These are phyloP conservation scores for Plasmodium gaboni DNA, from an alignment of 169 alveolate species.

Conservation along the genomic window DNA sequence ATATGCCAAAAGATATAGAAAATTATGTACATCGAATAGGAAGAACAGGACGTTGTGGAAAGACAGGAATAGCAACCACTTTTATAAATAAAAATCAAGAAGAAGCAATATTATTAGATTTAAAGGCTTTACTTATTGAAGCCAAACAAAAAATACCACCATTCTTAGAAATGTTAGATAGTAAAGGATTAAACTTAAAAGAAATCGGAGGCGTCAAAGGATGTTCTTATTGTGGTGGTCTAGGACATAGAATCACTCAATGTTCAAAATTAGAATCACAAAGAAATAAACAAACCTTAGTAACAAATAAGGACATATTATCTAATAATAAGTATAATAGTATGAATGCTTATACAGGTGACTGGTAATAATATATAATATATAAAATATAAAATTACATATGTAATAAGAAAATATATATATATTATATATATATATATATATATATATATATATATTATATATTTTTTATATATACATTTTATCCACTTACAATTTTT, in stretches of 20 bases:
- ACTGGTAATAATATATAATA: constrained; percentile 34
- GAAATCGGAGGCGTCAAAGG: constrained; percentile 94
- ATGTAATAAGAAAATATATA: not conserved
- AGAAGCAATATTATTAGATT: constrained; percentile 86
- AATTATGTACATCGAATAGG: constrained; percentile 99
- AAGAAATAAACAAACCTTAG: constrained; percentile 55
- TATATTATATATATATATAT: not conserved
- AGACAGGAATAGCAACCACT: constrained; percentile 96
- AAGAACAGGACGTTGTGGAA: constrained; percentile 99
- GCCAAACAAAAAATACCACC: constrained; percentile 93
- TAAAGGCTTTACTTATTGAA: constrained; percentile 92
- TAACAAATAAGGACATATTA: constrained; percentile 37
- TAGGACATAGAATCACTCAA: constrained; percentile 93
- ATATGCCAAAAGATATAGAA: constrained; percentile 98
- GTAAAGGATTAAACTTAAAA: constrained; percentile 84
- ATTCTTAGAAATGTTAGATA: constrained; percentile 89
- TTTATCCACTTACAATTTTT: not conserved
- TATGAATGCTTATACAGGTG: constrained; percentile 74
- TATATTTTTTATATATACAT: not conserved
- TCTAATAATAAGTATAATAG: constrained; percentile 53
- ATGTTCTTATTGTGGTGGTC: constrained; percentile 94
- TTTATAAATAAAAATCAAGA: constrained; percentile 91
- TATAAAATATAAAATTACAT: no score
- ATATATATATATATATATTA: constrained; percentile 5
- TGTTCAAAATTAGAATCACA: constrained; percentile 90